phyloP scores from a whole-genome alignment of 2,329 filamentous ascomycete species.

The Fusarium algeriense region DNA sequence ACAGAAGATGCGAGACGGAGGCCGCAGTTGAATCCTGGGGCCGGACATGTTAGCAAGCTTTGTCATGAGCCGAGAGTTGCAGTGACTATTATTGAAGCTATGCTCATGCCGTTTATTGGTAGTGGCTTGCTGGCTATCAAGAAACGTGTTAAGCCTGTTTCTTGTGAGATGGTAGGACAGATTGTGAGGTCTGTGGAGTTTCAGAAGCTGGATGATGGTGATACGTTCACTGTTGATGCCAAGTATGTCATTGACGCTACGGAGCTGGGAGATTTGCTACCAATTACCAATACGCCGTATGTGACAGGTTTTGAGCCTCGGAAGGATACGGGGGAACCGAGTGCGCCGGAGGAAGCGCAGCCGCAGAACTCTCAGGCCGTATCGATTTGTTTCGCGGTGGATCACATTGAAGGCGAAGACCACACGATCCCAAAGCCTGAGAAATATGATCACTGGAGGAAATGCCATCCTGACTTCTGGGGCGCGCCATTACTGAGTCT shows the following conservation, averaged over 20 bases:
- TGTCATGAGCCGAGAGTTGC: slow-evolving; percentile 48
- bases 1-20: slow-evolving; percentile 43
- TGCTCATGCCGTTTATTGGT: slow-evolving; percentile 45
- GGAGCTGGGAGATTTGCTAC: slow-evolving; percentile 34
- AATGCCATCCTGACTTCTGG: slow-evolving; percentile 45
- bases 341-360: slow-evolving; percentile 44
- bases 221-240: slow-evolving; percentile 18
- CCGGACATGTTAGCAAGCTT: slow-evolving; percentile 48
- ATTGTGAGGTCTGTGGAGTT: slow-evolving; percentile 18
- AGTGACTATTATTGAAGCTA: slow-evolving; percentile 45
- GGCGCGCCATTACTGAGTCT: slow-evolving; percentile 44
- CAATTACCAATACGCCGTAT: slow-evolving; percentile 42
- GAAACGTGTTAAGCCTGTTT: slow-evolving; percentile 35
- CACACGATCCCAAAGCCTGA: slow-evolving; percentile 41
- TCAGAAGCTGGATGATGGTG: background rate
- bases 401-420: slow-evolving; percentile 46
- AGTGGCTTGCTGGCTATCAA: slow-evolving; percentile 41
- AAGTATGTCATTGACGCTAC: slow-evolving; percentile 37
- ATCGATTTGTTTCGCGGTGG: slow-evolving; percentile 48
- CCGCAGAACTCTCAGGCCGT: slow-evolving; percentile 47
- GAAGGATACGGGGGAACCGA: slow-evolving; percentile 44
- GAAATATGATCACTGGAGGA: slow-evolving; percentile 44
- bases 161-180: slow-evolving; percentile 36
- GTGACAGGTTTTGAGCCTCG: slow-evolving; percentile 47
- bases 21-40: slow-evolving; percentile 45